These are phyloP conservation scores for Penicillium janthinellum DNA, from an alignment of 2,329 filamentous ascomycete genomes.

Conservation along the genomic window DNA sequence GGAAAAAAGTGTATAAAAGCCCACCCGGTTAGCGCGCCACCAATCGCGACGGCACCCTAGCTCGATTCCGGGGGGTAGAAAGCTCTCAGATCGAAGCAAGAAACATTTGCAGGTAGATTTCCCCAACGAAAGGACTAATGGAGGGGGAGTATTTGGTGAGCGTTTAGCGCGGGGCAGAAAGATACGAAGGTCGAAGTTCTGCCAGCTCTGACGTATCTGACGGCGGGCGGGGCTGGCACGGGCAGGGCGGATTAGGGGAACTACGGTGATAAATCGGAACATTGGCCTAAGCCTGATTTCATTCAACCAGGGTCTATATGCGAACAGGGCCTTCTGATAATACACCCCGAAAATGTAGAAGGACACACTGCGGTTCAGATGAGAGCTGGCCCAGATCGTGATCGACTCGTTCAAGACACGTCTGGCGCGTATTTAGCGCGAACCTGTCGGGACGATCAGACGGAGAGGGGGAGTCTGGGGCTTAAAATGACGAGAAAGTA, in stretches of 20 bases:
- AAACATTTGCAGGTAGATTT: slow-evolving; percentile 11
- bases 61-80: slow-evolving; percentile 6
- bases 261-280: slow-evolving; percentile 29
- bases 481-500: neutral
- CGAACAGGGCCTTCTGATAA: slow-evolving; percentile 20
- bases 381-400: slow-evolving; percentile 18
- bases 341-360: slow-evolving; percentile 21
- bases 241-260: slow-evolving; percentile 22
- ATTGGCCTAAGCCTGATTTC: slow-evolving; percentile 18
- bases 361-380: slow-evolving; percentile 10
- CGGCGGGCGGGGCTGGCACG: slow-evolving; percentile 25
- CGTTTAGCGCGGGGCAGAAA: slow-evolving; percentile 18
- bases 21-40: slow-evolving; percentile 27
- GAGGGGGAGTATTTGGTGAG: slow-evolving; percentile 2
- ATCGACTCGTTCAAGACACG: slow-evolving; percentile 2
- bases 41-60: slow-evolving; percentile 23
- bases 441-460: neutral
- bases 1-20: slow-evolving; percentile 23
- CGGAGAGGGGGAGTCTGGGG: neutral
- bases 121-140: slow-evolving; percentile 2
- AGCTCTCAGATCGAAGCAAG: slow-evolving; percentile 11
- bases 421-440: neutral
- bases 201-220: slow-evolving; percentile 29
- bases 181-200: slow-evolving; percentile 20
- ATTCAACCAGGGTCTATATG: slow-evolving; percentile 24